Evolutionary conservation across 345 rosid species (phyloP), one percentile per base, ranked within the genome.

Genomic region (Populus nigra): DNA sequence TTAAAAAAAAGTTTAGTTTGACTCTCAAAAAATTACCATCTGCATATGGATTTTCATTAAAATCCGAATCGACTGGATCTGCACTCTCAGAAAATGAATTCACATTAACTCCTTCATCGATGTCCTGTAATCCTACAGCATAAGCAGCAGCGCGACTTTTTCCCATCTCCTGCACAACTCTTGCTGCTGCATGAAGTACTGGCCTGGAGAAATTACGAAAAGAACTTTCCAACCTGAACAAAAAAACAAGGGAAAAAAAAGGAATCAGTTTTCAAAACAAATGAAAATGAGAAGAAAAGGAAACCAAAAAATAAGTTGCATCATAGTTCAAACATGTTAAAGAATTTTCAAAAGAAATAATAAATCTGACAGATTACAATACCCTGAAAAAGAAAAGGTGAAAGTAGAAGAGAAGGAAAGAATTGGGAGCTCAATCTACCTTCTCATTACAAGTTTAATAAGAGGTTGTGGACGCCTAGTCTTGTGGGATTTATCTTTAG

Each of bases 151-250:
- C 99, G 41, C 98, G 85, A 78, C 99, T 92, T 88, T 86, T 96
- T 68, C 98, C 99, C 95, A 96, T 92, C 88, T 96, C 99, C 83
- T 89, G 99, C 73, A 96, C 99, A 78, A 96, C 97, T 86, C 98
- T 89, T 79, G 99, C 96, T 15, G 99, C 98, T 77, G 99, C 98
- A 86, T 96, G 99, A 78, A 96, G 96, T 43, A 91, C 98, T 61
- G 99, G 99, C 88, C 99, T 90, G 73, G 99, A 96, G 89, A 96
- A 96, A 89, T 95, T 96, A 76, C 99, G 98, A 45, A 96, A 93
- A 79, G 99, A 94, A 84, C 99, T 93, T 87, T 96, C 99, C 87
- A 96, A 85, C 91, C 99, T 96, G 82, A 79, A 72, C 18, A n/a
- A 71, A 35, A 69, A 62, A 69, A 2, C 1, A 38, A 31, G 53